A percentile compares a stretch with the other conserved stretches of the same genome.
These are phyloP conservation scores for Crassisporium funariophilum DNA, from an alignment of 768 basidiomycete genomes.

Conservation along the genomic window DNA sequence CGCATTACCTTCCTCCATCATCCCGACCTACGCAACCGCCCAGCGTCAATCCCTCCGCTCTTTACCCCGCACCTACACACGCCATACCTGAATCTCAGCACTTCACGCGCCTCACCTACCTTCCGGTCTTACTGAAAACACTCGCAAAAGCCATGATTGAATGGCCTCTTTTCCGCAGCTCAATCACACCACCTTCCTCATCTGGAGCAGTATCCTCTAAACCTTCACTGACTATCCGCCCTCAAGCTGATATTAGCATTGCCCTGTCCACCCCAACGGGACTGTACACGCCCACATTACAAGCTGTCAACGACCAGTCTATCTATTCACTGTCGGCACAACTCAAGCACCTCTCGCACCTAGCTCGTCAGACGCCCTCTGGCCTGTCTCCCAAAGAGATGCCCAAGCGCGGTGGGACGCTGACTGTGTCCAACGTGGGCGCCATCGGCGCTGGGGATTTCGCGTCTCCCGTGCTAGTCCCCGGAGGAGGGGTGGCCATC, in stretches of 20 bases:
- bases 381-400: conserved; percentile 68
- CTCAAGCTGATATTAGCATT: conserved; percentile 71
- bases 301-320: conserved; percentile 51
- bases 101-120: conserved; percentile 72
- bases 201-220: conserved; percentile 41
- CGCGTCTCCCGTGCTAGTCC: conserved; percentile 76
- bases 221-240: conserved; percentile 73
- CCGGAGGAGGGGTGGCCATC: conserved; percentile 84
- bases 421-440: conserved; percentile 83
- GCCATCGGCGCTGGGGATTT: conserved; percentile 72
- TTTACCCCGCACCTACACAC: conserved; percentile 40
- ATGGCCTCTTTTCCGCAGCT: conserved; percentile 83
- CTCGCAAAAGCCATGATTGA: conserved; percentile 78
- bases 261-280: conserved; percentile 83
- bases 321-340: conserved; percentile 64
- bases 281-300: conserved; percentile 78
- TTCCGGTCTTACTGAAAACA: conserved; percentile 83
- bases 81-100: conserved; percentile 54
- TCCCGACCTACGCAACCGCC: conserved; percentile 21
- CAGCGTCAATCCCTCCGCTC: conserved; percentile 39
- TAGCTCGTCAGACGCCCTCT: conserved; percentile 69
- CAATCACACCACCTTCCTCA: conserved; percentile 51
- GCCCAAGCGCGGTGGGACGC: conserved; percentile 74
- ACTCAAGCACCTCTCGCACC: conserved; percentile 59
- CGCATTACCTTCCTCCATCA: conserved; percentile 41